phyloP scores from a whole-genome alignment of 2,329 filamentous ascomycete species.

The Corinectria fuckeliana region DNA sequence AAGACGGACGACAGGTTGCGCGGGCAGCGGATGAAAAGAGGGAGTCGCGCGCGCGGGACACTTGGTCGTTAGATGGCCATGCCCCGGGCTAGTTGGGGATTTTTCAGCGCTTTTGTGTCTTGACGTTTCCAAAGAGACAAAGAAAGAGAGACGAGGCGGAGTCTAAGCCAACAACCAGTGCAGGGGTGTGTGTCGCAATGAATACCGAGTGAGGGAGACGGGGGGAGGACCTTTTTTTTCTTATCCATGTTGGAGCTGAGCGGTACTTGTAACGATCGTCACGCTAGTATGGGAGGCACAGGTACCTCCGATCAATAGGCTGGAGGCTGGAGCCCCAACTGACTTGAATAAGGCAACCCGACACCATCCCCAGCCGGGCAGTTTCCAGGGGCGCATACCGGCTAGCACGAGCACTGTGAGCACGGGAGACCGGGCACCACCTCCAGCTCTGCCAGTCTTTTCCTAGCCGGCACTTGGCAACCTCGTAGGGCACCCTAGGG shows the following conservation, averaged over 20 bases:
- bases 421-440: neutral
- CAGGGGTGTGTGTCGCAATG: conserved; percentile 23
- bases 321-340: neutral
- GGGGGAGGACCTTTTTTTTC: conserved; percentile 10
- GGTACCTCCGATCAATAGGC: conserved; percentile 1
- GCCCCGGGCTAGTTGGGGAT: conserved; percentile 5
- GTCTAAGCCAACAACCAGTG: conserved; percentile 14
- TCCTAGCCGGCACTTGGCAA: too few species aligned
- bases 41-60: conserved; percentile 21
- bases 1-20: conserved; percentile 14
- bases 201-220: conserved; percentile 3
- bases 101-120: conserved; percentile 17
- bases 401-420: conserved; percentile 2
- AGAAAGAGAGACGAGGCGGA: conserved; percentile 20
- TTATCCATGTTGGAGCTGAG: neutral
- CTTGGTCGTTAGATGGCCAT: conserved; percentile 26
- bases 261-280: conserved; percentile 5
- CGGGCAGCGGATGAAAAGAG: conserved; percentile 6
- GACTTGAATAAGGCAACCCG: conserved; percentile 6
- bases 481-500: neutral
- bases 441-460: neutral
- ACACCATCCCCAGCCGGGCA: conserved; percentile 3
- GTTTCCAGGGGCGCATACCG: conserved; percentile 15
- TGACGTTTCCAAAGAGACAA: conserved; percentile 19
- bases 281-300: neutral